These are phyloP conservation scores for Choiromyces venosus DNA, from an alignment of 495 filamentous ascomycete species.

Conservation along the genomic window DNA sequence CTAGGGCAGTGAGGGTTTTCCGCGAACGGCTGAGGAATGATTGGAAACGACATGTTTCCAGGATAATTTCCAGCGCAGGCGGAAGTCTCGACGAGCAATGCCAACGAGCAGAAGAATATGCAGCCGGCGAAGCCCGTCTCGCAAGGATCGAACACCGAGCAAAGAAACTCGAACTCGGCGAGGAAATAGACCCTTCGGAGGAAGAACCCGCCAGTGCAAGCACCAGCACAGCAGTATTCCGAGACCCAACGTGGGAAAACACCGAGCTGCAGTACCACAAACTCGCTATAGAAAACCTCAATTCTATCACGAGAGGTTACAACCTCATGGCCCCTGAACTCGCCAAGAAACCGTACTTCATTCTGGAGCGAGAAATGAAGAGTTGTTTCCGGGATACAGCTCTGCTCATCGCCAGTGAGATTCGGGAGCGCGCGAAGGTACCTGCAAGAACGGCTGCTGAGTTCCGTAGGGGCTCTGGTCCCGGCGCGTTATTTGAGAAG, in stretches of 20 bases:
- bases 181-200: conserved; percentile 49
- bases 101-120: conserved; percentile 63
- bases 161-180: conserved; percentile 47
- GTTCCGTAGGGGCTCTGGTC: conserved; percentile 19
- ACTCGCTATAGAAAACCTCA: conserved; percentile 72
- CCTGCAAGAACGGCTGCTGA: conserved; percentile 43
- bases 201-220: conserved; percentile 22
- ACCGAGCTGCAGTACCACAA: conserved; percentile 71
- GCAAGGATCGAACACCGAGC: conserved; percentile 43
- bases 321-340: conserved; percentile 89
- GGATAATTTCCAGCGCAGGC: conserved; percentile 72
- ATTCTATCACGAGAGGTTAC: conserved; percentile 75
- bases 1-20: conserved; percentile 62
- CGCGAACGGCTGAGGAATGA: conserved; percentile 68
- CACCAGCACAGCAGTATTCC: conserved; percentile 47
- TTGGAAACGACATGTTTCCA: conserved; percentile 80
- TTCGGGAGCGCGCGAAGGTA: conserved; percentile 60
- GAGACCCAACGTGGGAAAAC: conserved; percentile 61
- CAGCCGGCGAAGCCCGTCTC: conserved; percentile 58
- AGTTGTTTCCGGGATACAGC: conserved; percentile 82
- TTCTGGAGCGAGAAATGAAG: conserved; percentile 72
- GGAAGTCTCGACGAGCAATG: conserved; percentile 74
- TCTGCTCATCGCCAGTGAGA: conserved; percentile 63
- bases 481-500: conserved; percentile 50
- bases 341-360: conserved; percentile 90